Conservation (phyloP, 441 rosid genomes). For the Flueggea neowawraea region DNA sequence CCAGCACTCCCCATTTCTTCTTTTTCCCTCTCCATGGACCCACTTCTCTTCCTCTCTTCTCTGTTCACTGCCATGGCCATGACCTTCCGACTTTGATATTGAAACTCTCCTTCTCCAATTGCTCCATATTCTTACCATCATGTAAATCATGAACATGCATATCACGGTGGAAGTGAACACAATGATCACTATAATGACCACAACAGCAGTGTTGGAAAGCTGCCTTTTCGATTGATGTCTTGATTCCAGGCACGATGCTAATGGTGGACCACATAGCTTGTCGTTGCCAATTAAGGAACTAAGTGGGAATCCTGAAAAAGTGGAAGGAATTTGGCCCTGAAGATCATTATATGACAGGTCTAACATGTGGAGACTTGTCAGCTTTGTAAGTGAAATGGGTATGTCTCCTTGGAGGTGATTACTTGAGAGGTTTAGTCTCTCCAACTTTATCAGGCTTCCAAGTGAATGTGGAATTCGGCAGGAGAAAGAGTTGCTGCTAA, state of each 20-base stretch:
- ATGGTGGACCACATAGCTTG: constrained; percentile 61
- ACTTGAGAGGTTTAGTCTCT: constrained; percentile 65
- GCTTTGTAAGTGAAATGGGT: constrained; percentile 58
- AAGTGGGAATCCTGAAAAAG: constrained; percentile 54
- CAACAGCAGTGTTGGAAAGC: constrained; percentile 42
- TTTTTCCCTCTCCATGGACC: constrained; percentile 26
- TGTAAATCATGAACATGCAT: constrained; percentile 57
- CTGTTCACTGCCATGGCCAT: constrained; percentile 20
- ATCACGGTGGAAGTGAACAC: constrained; percentile 54
- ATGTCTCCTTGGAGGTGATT: constrained; percentile 67
- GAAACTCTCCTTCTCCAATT: constrained; percentile 48
- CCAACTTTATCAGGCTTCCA: constrained; percentile 61
- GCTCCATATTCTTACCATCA: constrained; percentile 69
- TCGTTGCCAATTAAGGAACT: constrained; percentile 58
- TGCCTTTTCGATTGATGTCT: constrained; percentile 19
- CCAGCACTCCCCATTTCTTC: constrained; percentile 30
- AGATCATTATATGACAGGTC: constrained; percentile 80
- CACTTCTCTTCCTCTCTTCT: constrained; percentile 33
- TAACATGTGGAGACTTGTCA: constrained; percentile 72
- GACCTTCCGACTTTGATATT: constrained; percentile 30
- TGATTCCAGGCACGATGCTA: constrained; percentile 35
- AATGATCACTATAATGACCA: constrained; percentile 45
- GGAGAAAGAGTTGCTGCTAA: constrained; percentile 57
- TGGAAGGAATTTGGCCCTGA: constrained; percentile 54
- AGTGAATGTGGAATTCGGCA: constrained; percentile 68